A percentile compares a stretch with the other conserved stretches of the same genome.
Conservation (phyloP, 2,329 filamentous ascomycete species). For the Aureobasidium sp. region DNA sequence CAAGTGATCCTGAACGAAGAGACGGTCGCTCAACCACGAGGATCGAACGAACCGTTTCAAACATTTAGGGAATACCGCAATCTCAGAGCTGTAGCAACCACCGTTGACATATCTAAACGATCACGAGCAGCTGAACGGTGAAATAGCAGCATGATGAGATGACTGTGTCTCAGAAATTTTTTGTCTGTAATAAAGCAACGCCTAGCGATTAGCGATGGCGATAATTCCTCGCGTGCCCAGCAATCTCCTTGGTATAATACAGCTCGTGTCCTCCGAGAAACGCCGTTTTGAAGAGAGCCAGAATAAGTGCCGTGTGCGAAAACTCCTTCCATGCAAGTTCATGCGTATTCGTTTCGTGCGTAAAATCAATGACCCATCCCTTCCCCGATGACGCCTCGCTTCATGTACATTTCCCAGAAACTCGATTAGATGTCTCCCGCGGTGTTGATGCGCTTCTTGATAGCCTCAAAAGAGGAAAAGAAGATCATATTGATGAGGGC, state of each 20-base stretch:
- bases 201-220: neutral
- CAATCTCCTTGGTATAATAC: neutral
- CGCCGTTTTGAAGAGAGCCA: neutral
- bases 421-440: neutral
- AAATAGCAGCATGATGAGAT: neutral
- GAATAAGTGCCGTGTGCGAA: neutral
- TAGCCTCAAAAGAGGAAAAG: constrained; percentile 79
- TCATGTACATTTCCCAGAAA: constrained; percentile 16
- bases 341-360: constrained; percentile 10
- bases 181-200: neutral
- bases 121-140: constrained; percentile 7
- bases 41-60: constrained; percentile 1
- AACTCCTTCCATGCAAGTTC: constrained; percentile 11
- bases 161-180: neutral
- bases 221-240: neutral
- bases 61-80: neutral
- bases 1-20: neutral
- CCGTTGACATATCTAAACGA: constrained; percentile 1
- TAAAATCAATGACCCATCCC: constrained; percentile 3
- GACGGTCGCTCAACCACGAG: neutral
- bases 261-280: neutral
- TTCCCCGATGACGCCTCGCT: constrained; percentile 11
- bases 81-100: constrained; percentile 10
- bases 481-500: constrained; percentile 83
- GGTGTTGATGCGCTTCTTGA: constrained; percentile 54